These are phyloP conservation scores for Penicillium sclerotiorum DNA, from an alignment of 2,329 filamentous ascomycete species.

Conservation along the genomic window DNA sequence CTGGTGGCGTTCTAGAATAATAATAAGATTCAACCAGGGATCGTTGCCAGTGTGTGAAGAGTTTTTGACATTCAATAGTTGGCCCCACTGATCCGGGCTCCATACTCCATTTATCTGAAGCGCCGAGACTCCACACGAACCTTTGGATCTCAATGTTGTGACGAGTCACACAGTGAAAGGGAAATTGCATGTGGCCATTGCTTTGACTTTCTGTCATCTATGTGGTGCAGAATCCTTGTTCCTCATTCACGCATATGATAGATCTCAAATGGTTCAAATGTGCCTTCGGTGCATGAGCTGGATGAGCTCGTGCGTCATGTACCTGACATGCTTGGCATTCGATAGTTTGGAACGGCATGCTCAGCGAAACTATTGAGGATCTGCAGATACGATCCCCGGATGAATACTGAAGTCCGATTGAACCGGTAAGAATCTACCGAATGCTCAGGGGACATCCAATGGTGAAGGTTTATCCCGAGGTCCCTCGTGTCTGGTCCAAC, in stretches of 20 bases:
- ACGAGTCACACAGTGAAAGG: not conserved
- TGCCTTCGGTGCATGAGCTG: not conserved
- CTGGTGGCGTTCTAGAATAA: not conserved
- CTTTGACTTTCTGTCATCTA: not conserved
- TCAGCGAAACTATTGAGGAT: not conserved
- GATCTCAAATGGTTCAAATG: not conserved
- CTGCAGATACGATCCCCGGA: no score
- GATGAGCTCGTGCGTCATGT: not conserved
- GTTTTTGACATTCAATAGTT: slow-evolving; percentile 2
- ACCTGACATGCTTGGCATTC: not conserved
- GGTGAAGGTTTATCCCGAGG: no score
- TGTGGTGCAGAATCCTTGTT: not conserved
- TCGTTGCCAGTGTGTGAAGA: not conserved
- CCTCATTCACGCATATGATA: not conserved
- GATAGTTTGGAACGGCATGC: not conserved
- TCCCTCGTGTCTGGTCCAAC: no score
- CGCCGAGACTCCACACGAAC: slow-evolving; percentile 2
- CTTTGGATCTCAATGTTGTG: no score
- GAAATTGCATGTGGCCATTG: no score
- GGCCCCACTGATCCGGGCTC: not conserved
- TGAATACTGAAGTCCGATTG: no score
- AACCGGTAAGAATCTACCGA: no score
- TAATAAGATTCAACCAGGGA: not conserved
- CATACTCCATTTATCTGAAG: slow-evolving; percentile 4
- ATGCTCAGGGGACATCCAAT: no score